A percentile compares a stretch with the other conserved stretches of the same genome.
Conservation (phyloP, 495 filamentous ascomycete species). For the Copromyces sp. region DNA sequence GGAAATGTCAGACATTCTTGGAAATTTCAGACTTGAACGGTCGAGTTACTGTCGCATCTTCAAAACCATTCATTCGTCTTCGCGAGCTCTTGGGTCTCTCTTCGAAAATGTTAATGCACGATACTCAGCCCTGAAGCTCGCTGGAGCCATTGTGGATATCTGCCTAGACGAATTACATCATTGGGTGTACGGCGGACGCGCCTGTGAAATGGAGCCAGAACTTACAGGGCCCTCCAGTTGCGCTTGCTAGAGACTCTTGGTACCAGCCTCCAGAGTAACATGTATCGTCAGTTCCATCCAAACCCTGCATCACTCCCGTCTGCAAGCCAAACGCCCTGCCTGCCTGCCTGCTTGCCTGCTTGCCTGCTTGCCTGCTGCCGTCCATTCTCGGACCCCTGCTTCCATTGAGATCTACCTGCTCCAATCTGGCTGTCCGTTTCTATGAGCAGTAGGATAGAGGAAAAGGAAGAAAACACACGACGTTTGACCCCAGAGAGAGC, state of each 20-base stretch:
- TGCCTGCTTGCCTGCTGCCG: not conserved
- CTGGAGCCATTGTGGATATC: not conserved
- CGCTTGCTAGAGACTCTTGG: not conserved
- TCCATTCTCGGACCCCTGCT: not conserved
- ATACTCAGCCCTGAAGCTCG: not conserved
- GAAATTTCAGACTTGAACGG: not conserved
- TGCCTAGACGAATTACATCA: not conserved
- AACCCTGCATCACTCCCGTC: not conserved
- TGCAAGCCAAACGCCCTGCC: not conserved
- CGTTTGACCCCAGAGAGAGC: not conserved
- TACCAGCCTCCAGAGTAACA: not conserved
- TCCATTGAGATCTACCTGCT: not conserved
- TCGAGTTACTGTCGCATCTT: not conserved
- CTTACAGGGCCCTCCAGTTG: not conserved
- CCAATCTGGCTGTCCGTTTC: not conserved
- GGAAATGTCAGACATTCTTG: not conserved
- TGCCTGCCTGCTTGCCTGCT: not conserved
- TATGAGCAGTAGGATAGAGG: not conserved
- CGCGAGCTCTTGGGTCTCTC: not conserved
- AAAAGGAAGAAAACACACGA: not conserved
- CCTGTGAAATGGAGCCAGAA: not conserved
- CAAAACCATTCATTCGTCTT: not conserved
- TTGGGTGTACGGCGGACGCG: not conserved
- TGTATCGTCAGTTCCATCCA: not conserved
- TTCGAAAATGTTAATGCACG: not conserved